Conservation (phyloP, 768 basidiomycete genomes). For the Paxillus involutus region DNA sequence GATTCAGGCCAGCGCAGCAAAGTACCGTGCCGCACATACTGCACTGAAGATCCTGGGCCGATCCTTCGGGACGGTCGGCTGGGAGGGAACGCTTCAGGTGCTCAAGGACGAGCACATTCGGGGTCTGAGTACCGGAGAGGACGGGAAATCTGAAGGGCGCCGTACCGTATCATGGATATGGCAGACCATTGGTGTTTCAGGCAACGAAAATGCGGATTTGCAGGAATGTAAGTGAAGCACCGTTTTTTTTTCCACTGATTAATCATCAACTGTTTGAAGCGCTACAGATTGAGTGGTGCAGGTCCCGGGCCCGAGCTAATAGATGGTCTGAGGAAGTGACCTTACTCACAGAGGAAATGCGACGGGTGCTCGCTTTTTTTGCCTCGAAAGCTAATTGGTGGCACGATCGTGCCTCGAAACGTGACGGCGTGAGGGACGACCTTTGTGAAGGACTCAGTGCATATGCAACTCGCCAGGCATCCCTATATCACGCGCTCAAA, state of each 20-base stretch:
- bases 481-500: no score
- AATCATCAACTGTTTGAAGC: no score
- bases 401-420: no score
- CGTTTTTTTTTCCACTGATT: no score
- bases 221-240: constrained; percentile 1
- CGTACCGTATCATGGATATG: constrained; percentile 6
- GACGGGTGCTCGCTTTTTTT: constrained; percentile 11
- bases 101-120: background rate
- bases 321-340: constrained; percentile 22
- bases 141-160: constrained; percentile 5
- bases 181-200: background rate
- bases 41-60: background rate
- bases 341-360: constrained; percentile 27
- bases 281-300: constrained; percentile 15
- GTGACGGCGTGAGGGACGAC: no score
- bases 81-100: background rate
- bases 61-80: background rate
- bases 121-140: background rate
- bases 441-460: no score
- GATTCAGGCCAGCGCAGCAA: no score
- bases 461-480: no score
- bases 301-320: constrained; percentile 10
- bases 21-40: no score
- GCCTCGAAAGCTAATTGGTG: no score
- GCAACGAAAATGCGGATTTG: background rate